Percentiles rank a stretch among this genome's conserved stretches.
Conservation (phyloP, 129 eudicot genomes). For the Arctium lappa region DNA sequence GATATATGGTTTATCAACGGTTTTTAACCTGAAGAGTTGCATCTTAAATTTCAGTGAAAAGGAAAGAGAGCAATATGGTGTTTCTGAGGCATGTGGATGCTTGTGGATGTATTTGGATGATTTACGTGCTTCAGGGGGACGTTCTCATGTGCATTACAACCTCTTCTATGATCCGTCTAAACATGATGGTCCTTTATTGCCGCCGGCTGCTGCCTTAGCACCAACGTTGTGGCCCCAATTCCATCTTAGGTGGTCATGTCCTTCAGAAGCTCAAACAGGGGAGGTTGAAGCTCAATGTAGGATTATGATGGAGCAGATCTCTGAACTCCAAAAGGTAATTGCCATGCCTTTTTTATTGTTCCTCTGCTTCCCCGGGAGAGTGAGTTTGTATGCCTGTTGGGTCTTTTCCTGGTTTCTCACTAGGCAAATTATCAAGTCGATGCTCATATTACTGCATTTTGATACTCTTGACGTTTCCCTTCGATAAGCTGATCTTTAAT, state of each 20-base stretch:
- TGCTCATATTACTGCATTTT: too few species aligned
- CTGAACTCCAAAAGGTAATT: conserved; percentile 80
- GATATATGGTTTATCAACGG: not conserved
- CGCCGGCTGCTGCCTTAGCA: conserved; percentile 99
- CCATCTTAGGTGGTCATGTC: conserved; percentile 96
- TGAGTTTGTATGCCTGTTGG: too few species aligned
- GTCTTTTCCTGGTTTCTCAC: too few species aligned
- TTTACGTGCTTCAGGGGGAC: conserved; percentile 64
- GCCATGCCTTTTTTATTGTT: not conserved
- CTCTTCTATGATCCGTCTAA: conserved; percentile 74
- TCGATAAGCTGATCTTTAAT: too few species aligned
- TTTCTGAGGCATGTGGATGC: conserved; percentile 79
- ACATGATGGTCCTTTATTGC: conserved; percentile 72
- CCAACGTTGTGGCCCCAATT: conserved; percentile 99
- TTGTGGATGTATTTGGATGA: conserved; percentile 87
- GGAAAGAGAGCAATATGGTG: conserved; percentile 82
- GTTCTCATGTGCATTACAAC: conserved; percentile 80
- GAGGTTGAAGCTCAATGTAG: conserved; percentile 88
- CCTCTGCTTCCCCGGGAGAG: not conserved
- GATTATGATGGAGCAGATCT: conserved; percentile 52
- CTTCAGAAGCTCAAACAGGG: conserved; percentile 80
- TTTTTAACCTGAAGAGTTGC: not conserved
- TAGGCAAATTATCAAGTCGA: too few species aligned
- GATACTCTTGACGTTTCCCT: too few species aligned
- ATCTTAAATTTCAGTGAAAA: conserved; percentile 60